Percentiles rank a stretch among this genome's conserved stretches.
Conservation (phyloP, 805 yeast genomes). For the Hanseniaspora hatyaiensis region DNA sequence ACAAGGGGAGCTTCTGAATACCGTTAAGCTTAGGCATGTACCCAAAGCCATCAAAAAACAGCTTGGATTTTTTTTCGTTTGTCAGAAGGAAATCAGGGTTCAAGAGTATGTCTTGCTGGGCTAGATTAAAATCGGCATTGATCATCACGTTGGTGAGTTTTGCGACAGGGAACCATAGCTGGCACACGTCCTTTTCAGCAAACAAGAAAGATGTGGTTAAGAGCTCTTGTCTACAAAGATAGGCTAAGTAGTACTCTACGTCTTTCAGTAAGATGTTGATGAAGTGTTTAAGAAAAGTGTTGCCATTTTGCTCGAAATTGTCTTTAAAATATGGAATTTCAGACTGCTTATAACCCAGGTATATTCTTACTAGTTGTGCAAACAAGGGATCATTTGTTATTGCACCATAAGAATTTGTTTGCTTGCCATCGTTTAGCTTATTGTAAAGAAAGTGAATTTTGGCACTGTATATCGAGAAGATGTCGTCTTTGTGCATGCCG, state of each 20-base stretch:
- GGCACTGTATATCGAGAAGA: no score
- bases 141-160: neutral
- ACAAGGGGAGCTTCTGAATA: constrained; percentile 32
- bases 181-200: neutral
- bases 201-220: neutral
- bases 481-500: no score
- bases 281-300: neutral
- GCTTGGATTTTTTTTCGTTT: neutral
- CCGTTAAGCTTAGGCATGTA: constrained; percentile 30
- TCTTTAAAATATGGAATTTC: neutral
- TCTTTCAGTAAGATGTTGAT: neutral
- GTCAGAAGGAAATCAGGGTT: neutral
- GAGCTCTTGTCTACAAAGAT: neutral
- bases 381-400: no score
- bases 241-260: neutral
- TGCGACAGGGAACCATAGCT: neutral
- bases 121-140: neutral
- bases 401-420: no score
- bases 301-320: neutral
- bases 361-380: no score
- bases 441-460: no score
- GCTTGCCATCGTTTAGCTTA: no score
- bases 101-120: neutral
- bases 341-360: neutral
- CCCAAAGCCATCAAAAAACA: constrained; percentile 23